A percentile compares a stretch with the other conserved stretches of the same genome.
Evolutionary conservation across 305 asterid genomes (phyloP).

Genomic region (Fraxinus angustifolia): DNA sequence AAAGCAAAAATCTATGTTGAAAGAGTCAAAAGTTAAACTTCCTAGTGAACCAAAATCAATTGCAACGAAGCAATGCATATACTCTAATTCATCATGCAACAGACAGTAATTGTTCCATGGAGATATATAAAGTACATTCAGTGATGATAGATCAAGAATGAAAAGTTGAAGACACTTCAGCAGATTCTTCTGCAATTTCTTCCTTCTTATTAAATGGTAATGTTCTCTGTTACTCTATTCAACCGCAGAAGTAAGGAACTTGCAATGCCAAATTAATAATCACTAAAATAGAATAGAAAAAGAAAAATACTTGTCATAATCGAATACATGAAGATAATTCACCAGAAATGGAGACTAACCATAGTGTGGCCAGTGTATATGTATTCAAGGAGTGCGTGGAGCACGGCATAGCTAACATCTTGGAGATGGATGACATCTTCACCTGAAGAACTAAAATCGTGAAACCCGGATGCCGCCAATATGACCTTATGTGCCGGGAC

Average conservation of each 20-base stretch:
- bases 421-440: slow-evolving; percentile 51
- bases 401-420: slow-evolving; percentile 52
- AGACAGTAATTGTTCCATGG: background rate
- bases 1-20: background rate
- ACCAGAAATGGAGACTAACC: slow-evolving; percentile 43
- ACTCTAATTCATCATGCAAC: background rate
- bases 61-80: background rate
- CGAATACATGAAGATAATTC: background rate
- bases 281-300: background rate
- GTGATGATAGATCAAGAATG: background rate
- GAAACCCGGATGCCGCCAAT: slow-evolving; percentile 73
- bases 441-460: slow-evolving; percentile 38
- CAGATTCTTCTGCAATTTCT: background rate
- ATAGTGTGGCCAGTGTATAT: slow-evolving; percentile 71
- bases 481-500: slow-evolving; percentile 87
- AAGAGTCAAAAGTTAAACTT: background rate
- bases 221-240: background rate
- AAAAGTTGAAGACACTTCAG: background rate
- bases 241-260: slow-evolving; percentile 5
- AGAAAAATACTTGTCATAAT: background rate
- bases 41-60: background rate
- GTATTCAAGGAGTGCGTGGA: slow-evolving; percentile 77
- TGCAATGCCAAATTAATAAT: slow-evolving; percentile 3
- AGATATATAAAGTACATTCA: background rate
- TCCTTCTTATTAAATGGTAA: background rate